Base-by-base conservation (phyloP, 129 eudicot genomes). In the Centaurea solstitialis region DNA sequence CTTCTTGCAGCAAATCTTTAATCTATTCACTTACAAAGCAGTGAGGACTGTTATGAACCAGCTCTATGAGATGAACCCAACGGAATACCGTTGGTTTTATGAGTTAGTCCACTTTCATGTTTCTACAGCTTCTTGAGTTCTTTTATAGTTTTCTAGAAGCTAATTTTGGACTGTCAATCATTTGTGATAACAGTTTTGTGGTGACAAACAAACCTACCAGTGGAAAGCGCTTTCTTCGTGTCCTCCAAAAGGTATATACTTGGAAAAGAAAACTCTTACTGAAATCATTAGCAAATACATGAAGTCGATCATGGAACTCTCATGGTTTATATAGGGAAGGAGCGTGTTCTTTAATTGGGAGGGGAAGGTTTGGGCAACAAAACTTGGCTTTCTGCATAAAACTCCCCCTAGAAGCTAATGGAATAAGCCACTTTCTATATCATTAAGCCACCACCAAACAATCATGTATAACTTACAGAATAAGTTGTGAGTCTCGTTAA, bases 31-130 rank as follows among this genome's bases (percentile, higher is more conserved):
- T 6, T 96, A 91, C 90, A 96, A 96, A 87, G 99, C 99, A 68
- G 98, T 93, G 86, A 96, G 98, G 91, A 93, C 98, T 68, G 95
- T 93, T 40, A 75, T 96, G 81, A 86, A 89, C 88, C 98, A 96
- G 91, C 98, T 96, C 9, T 93, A 96, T 76, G 99, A 96, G 89
- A 96, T 93, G 99, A 93, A 96, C 83, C 98, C 97, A n/a, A 85
- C 94, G 3, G 84, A 89, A 73, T 96, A 96, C 75, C 91, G 90
- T 5, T 96, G 98, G 99, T 85, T 96, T 24, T 89, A 93, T 88
- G 91, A 93, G 99, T 96, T 91, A 89, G 97, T 87, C 40, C 62
- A 79, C 76, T 65, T 38, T 57, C 84, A 70, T 61, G 24, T 76
- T 82, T 70, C 41, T 30, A 22, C 77, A 15, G 10, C 45, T 21